Base-by-base conservation (phyloP, 345 rosid species). In the Eucalyptus curtisii region DNA sequence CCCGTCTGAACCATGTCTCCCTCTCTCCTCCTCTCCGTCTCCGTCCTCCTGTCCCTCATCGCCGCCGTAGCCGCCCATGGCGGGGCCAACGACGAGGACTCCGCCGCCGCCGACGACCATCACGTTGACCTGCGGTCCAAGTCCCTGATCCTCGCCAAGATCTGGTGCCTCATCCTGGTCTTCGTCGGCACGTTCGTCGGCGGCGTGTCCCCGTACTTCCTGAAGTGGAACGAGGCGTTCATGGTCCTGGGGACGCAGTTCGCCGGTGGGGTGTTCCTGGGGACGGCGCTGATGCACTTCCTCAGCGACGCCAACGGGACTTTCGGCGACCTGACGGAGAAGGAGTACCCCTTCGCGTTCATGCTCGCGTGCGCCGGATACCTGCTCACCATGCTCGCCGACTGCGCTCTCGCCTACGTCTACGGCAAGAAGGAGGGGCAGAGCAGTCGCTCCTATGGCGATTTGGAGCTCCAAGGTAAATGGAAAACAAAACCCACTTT, bases 261-360 rank as follows among this genome's bases (percentile, higher is more conserved):
- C 90, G 97, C 98, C 15, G 98, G 98, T 6, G 98, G 98, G 24
- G 98, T 96, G 88, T 97, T 97, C 76, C 91, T 97, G 19, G 98
- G 96, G 66, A 97, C 99, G 13, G 98, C 98, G 82, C 52, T 96
- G 94, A 96, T 97, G 97, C 99, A 97, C 88, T 97, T 97, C 90
- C 89, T 97, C 92, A 91, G 97, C 12, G 98, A 97, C 89, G 95
- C 98, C 19, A 93, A 95, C 81, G 95, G 92, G 88, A 95, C 95
- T 25, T 97, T 97, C 85, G 88, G 55, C 49, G 94, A 94, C 64
- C 93, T 97, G 95, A 92, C 95, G 1, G 61, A 33, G 1, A 89
- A 92, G 52, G 91, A 91, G 85, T 96, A 97, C 92, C 99, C 99
- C 85, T 96, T 97, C 88, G 98, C 98, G 11, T 97, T 90, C 88